Evolutionary conservation across 345 rosid genomes (phyloP).

Genomic region (Hibiscus mutabilis): DNA sequence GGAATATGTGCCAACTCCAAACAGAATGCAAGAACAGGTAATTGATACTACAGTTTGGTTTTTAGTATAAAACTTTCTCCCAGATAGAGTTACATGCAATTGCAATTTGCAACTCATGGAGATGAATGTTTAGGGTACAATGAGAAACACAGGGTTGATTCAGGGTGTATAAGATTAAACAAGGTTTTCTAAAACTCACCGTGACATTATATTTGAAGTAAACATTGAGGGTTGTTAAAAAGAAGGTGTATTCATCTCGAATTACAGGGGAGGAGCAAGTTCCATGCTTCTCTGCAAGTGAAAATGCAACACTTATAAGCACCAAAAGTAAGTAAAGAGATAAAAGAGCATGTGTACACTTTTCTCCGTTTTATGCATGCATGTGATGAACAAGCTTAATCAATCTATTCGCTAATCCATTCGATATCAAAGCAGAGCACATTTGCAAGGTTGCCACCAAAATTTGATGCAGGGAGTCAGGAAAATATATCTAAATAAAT

Average conservation of each 20-base stretch:
- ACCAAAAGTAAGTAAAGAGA: background rate
- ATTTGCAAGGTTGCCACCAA: background rate
- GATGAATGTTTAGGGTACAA: background rate
- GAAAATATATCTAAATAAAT: background rate
- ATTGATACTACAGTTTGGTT: background rate
- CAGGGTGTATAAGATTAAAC: background rate
- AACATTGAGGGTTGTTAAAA: slow-evolving; percentile 56
- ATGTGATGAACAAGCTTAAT: background rate
- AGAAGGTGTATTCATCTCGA: slow-evolving; percentile 72
- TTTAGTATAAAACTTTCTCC: background rate
- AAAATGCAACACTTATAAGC: slow-evolving; percentile 13
- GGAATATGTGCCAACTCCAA: background rate
- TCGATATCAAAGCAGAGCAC: background rate
- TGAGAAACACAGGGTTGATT: background rate
- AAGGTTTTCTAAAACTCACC: slow-evolving; percentile 38
- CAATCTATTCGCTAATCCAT: background rate
- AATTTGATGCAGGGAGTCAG: background rate
- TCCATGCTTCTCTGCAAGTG: slow-evolving; percentile 86
- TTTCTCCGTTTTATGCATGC: background rate
- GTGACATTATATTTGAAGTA: slow-evolving; percentile 84
- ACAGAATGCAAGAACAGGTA: background rate
- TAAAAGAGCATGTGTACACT: background rate
- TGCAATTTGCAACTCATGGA: background rate
- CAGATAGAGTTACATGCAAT: background rate
- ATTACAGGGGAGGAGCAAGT: slow-evolving; percentile 81